These are phyloP conservation scores for Ceratorhiza oryzae-sativae DNA, from an alignment of 1,284 basidiomycete species.

Conservation along the genomic window DNA sequence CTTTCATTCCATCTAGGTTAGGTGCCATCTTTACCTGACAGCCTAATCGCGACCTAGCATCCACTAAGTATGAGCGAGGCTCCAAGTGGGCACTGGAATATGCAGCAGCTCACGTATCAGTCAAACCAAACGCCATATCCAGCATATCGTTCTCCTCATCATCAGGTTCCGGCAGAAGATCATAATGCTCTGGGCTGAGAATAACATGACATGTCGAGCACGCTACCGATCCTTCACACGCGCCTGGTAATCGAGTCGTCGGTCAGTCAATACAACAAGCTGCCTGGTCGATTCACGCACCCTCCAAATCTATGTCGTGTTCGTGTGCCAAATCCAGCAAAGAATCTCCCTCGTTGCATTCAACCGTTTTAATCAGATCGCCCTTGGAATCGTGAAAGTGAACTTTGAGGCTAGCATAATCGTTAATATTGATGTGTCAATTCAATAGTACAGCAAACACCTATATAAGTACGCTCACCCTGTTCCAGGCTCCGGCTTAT, in stretches of 20 bases:
- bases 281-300: slow-evolving; percentile 54
- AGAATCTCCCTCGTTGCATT: slow-evolving; percentile 94
- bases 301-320: slow-evolving; percentile 97
- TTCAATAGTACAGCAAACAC: not conserved
- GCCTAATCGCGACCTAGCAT: slow-evolving; percentile 60
- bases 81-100: not conserved
- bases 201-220: slow-evolving; percentile 99
- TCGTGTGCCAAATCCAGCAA: slow-evolving; percentile 92
- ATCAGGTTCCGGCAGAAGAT: slow-evolving; percentile 86
- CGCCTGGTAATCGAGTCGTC: slow-evolving; percentile 65
- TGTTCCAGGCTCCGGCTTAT: slow-evolving; percentile 63
- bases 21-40: slow-evolving; percentile 84
- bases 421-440: not conserved
- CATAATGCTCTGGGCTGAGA: slow-evolving; percentile 82
- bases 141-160: slow-evolving; percentile 99
- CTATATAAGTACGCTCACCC: slow-evolving; percentile 61
- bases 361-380: slow-evolving; percentile 80
- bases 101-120: slow-evolving; percentile 76
- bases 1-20: slow-evolving; percentile 86
- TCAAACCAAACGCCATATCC: slow-evolving; percentile 96
- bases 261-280: not conserved
- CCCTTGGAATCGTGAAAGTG: slow-evolving; percentile 92
- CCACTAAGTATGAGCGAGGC: not conserved
- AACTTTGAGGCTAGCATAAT: slow-evolving; percentile 75
- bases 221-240: slow-evolving; percentile 95